Evolutionary conservation across 1,284 basidiomycete genomes (phyloP), one percentile per base, ranked within the genome.

Genomic region (Tilletia caries): DNA sequence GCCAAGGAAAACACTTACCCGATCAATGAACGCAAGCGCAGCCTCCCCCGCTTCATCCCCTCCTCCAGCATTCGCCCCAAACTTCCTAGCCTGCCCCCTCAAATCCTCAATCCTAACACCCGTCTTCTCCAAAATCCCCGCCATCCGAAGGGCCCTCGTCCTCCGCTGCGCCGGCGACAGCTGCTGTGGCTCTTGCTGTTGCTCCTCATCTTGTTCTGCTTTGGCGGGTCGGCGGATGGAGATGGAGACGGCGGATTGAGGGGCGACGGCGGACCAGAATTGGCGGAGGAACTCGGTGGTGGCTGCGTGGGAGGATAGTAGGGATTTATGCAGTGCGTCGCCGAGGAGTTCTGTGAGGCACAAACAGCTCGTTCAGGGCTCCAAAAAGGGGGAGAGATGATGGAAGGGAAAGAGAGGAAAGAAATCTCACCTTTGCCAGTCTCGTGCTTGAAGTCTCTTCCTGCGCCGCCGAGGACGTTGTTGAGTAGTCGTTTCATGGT

Each of bases 201-300:
- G 34, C 41, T 23, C 41, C 2, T 48, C 65, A 12, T 25, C 44
- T 18, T 46, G 37, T 37, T 44, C 44, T 23, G 15, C 4, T n/a
- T 41, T 66, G 43, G 65, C 65, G 25, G 37, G 15, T 6, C 62
- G 34, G n/a, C n/a, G n/a, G n/a, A n/a, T n/a, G n/a, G n/a, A n/a
- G 5, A 44, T 23, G 27, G 62, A 44, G 18, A 33, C 13, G n/a
- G 67, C 54, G 20, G 80, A 79, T 1, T 91, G 88, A 0, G 95
- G 95, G 69, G 95, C 91, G 65, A 92, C 88, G 0, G 93, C 88
- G 12, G 90, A 87, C 94, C 95, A 98, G 81, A 94, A 98, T 81
- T 98, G 95, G 12, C 95, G 89, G 12, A 99, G 86, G 82, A 98
- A 97, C 83, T 99, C 95, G 75, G 92, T 94, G 1, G 94, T 91